These are phyloP conservation scores for Solanum hybrid DNA, from an alignment of 305 asterid species.

Conservation along the genomic window DNA sequence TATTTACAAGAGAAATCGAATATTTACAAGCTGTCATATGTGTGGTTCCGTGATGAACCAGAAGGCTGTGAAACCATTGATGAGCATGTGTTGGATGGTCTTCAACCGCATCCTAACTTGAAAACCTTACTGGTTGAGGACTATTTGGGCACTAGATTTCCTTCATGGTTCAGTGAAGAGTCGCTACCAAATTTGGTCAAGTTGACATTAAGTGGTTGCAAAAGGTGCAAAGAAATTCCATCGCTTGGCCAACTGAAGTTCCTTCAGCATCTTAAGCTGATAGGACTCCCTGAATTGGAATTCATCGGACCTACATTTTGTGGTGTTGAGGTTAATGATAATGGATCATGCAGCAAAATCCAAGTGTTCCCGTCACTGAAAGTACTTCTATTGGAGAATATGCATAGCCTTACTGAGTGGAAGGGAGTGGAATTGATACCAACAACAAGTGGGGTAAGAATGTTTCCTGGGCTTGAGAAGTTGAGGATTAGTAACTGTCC, in stretches of 20 bases:
- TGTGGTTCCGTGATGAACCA: not conserved
- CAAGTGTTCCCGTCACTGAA: not conserved
- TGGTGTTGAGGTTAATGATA: not conserved
- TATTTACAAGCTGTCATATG: not conserved
- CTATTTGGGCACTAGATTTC: not conserved
- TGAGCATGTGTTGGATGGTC: not conserved
- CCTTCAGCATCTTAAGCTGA: not conserved
- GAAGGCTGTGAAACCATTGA: not conserved
- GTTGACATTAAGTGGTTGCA: not conserved
- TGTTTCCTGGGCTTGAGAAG: not conserved
- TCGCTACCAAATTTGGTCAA: not conserved
- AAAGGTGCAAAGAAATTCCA: not conserved
- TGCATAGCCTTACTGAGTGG: not conserved
- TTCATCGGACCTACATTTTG: not conserved
- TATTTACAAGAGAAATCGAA: not conserved
- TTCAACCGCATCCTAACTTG: not conserved
- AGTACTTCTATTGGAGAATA: not conserved
- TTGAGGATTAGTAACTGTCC: not conserved
- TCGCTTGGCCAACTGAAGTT: not conserved
- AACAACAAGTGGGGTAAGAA: not conserved
- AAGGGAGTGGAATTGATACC: not conserved
- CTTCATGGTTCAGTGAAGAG: not conserved
- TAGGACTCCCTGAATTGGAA: not conserved
- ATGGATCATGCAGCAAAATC: not conserved
- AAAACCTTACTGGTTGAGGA: not conserved